phyloP scores from a whole-genome alignment of 108 stramenopile species.

The Fragilaria radians region DNA sequence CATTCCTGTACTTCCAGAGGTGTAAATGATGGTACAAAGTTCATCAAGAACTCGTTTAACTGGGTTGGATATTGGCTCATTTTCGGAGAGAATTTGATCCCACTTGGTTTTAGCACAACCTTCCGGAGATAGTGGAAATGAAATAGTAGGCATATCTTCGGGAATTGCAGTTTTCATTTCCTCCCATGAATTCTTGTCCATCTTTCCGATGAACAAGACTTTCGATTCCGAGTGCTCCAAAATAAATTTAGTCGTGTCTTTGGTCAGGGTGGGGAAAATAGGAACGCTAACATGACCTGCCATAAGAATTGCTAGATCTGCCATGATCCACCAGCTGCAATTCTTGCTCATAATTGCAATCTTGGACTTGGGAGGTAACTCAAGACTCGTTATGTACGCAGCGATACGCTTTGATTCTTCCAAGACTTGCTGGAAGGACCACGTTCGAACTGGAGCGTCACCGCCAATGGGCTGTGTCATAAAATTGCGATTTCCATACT shows the following conservation, averaged over 20 bases:
- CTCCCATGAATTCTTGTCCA: slow-evolving; percentile 60
- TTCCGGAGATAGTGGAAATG: slow-evolving; percentile 63
- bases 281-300: slow-evolving; percentile 62
- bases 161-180: slow-evolving; percentile 75
- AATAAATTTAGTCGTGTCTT: slow-evolving; percentile 56
- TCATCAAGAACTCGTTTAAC: slow-evolving; percentile 58
- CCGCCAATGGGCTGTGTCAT: slow-evolving; percentile 72
- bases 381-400: slow-evolving; percentile 47
- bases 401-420: slow-evolving; percentile 66
- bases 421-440: slow-evolving; percentile 55
- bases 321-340: slow-evolving; percentile 76
- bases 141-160: slow-evolving; percentile 33
- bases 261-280: slow-evolving; percentile 64
- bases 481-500: slow-evolving; percentile 39
- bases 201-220: slow-evolving; percentile 71
- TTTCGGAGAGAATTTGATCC: slow-evolving; percentile 39
- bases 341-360: slow-evolving; percentile 75
- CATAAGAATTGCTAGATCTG: slow-evolving; percentile 69
- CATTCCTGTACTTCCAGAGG: slow-evolving; percentile 69
- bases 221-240: slow-evolving; percentile 75
- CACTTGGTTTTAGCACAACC: slow-evolving; percentile 33
- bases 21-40: slow-evolving; percentile 81
- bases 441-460: too few relatives aligned
- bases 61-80: slow-evolving; percentile 18
- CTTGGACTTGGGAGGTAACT: slow-evolving; percentile 39